phyloP scores from a whole-genome alignment of 1,284 basidiomycete species.

The Rhodotorula sp. region DNA sequence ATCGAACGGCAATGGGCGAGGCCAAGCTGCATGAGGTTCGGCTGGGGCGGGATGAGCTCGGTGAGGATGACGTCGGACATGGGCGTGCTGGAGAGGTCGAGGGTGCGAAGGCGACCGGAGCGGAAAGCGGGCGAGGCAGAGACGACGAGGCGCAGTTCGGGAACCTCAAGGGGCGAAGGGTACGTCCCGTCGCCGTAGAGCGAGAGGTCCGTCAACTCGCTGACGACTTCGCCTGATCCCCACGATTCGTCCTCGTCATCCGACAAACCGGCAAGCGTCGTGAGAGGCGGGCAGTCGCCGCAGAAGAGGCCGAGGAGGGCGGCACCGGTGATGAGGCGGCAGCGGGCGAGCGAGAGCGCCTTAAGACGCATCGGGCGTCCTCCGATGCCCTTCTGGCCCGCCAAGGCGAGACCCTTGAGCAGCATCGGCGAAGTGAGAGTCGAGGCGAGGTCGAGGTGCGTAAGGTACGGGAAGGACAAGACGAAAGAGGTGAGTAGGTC shows the following conservation, averaged over 20 bases:
- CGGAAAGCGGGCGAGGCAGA: slow-evolving; percentile 75
- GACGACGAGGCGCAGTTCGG: slow-evolving; percentile 70
- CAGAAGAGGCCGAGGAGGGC: slow-evolving; percentile 67
- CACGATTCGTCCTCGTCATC: slow-evolving; percentile 33
- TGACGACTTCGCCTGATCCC: slow-evolving; percentile 36
- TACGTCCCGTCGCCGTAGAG: slow-evolving; percentile 87
- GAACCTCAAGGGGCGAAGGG: slow-evolving; percentile 68
- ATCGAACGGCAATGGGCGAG: slow-evolving; percentile 79
- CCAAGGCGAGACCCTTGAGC: slow-evolving; percentile 62
- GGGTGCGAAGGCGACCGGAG: slow-evolving; percentile 72
- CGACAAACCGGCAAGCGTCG: slow-evolving; percentile 26
- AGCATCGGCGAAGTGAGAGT: slow-evolving; percentile 75
- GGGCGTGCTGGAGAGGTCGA: slow-evolving; percentile 83
- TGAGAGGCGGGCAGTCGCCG: slow-evolving; percentile 39
- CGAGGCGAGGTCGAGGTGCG: slow-evolving; percentile 69
- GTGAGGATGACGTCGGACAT: slow-evolving; percentile 62
- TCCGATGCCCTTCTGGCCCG: slow-evolving; percentile 52
- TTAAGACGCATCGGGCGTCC: slow-evolving; percentile 56
- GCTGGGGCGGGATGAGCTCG: slow-evolving; percentile 62
- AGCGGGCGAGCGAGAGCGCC: slow-evolving; percentile 83
- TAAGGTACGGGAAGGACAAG: slow-evolving; percentile 78
- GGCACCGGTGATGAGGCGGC: slow-evolving; percentile 74
- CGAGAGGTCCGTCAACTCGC: slow-evolving; percentile 51
- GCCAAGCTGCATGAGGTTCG: slow-evolving; percentile 76
- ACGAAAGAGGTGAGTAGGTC: slow-evolving; percentile 74